Percentiles rank a stretch among this genome's conserved stretches.
Evolutionary conservation across 345 rosid species (phyloP).

Genomic region (Sapria himalayana): DNA sequence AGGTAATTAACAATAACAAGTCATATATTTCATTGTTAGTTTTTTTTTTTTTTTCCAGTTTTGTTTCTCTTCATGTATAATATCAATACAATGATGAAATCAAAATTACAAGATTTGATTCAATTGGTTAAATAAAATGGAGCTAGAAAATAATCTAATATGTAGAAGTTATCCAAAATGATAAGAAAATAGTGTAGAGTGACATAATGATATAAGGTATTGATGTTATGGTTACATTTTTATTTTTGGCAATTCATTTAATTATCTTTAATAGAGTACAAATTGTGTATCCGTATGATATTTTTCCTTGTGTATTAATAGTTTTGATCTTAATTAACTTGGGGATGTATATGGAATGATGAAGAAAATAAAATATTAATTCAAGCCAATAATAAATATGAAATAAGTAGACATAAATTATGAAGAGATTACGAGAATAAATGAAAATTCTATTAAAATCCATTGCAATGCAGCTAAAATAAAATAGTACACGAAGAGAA

Average conservation of each 20-base stretch:
- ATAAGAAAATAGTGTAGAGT: constrained; percentile 85
- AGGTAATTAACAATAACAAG: constrained; percentile 18
- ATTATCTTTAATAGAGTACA: too few relatives aligned
- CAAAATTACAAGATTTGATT: constrained; percentile 25
- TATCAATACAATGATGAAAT: background rate
- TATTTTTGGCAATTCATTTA: background rate
- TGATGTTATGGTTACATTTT: constrained; percentile 44
- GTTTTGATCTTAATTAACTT: background rate
- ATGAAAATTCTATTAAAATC: constrained; percentile 95
- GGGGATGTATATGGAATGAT: constrained; percentile 30
- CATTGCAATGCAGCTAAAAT: constrained; percentile 97
- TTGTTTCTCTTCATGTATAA: too few relatives aligned
- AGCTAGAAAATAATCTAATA: constrained; percentile 59
- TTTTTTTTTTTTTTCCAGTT: too few relatives aligned
- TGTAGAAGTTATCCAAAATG: constrained; percentile 55
- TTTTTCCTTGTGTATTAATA: background rate
- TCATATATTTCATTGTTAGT: background rate
- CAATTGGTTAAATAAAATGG: constrained; percentile 48
- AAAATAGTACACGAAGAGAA: constrained; percentile 67
- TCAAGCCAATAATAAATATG: constrained; percentile 61
- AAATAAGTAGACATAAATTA: constrained; percentile 97
- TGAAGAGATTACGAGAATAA: constrained; percentile 83
- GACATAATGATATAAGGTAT: constrained; percentile 94
- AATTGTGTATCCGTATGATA: background rate
- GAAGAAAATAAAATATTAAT: constrained; percentile 73